Evolutionary conservation across 192 early-diverging fungal species (phyloP), one percentile per base, ranked within the genome.

Genomic region (Coemansia sp.): DNA sequence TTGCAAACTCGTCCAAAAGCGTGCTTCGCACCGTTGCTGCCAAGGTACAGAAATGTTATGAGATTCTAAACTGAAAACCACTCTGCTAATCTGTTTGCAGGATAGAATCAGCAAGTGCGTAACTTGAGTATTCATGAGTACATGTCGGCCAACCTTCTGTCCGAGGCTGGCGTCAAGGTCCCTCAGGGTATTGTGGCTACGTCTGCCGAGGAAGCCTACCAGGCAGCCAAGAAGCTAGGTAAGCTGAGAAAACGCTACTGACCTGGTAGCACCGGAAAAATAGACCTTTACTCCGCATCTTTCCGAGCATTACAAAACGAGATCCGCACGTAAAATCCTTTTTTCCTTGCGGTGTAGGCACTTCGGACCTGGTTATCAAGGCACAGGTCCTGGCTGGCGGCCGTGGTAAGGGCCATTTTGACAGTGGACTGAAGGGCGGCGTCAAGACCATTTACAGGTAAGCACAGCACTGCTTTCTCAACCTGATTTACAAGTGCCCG

Each of bases 51-150:
- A 47, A 26, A 26, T 1, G 23, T 26, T 34, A 34, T 34, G 6
- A 34, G 32, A 7, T 34, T 34, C 6, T 1, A 34, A 34, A 34
- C 32, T 10, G 6, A 10, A 10, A 49, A 49, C 47, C n/a, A n/a
- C n/a, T n/a, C n/a, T n/a, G 2, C 40, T n/a, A 41, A 10, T 42
- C 15, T 63, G 11, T 51, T 44, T 44, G 15, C 3, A 31, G 6
- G 34, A 36, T 45, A 50, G 61, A 36, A 30, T 34, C 55, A 57
- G 55, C 64, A 49, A 37, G 48, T 85, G 76, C 90, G 91, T 61
- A 83, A 87, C 86, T 88, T 99, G 42, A 91, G 93, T 54, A 96
- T 99, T 66, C 97, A 99, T 77, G 97, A 99, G 82, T 90, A 99
- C 82, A 75, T 89, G 58, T 97, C 94, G 16, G 93, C 94, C 79